phyloP scores from a whole-genome alignment of 345 rosid species.

The Eucalyptus melliodora region DNA sequence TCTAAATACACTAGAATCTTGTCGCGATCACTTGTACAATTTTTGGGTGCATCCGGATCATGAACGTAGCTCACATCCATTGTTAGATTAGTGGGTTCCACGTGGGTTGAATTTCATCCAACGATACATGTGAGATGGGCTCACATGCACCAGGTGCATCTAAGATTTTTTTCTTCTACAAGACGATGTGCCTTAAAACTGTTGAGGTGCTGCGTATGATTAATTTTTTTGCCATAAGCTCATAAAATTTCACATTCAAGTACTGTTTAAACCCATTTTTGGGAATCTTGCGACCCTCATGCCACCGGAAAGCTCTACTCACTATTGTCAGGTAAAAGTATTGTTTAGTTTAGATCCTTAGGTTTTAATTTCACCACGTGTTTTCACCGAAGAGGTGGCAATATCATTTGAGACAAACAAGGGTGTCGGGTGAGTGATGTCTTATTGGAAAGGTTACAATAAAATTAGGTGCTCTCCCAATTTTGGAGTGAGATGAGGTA shows the following conservation, averaged over 20 bases:
- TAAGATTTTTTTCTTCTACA: no score
- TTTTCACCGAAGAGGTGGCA: no score
- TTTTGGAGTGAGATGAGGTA: background rate
- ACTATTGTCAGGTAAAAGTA: background rate
- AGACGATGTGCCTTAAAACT: no score
- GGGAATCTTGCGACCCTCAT: background rate
- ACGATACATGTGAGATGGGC: background rate
- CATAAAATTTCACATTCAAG: background rate
- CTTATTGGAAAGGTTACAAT: background rate
- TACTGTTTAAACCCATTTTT: background rate
- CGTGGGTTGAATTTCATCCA: background rate
- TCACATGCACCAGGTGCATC: accelerated
- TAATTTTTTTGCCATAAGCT: no score
- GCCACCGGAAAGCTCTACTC: background rate
- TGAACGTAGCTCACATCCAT: background rate
- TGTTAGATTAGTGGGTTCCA: background rate
- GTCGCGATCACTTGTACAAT: background rate
- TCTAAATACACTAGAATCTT: background rate
- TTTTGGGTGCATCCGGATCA: accelerated
- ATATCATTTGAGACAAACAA: background rate
- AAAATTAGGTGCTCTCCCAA: background rate
- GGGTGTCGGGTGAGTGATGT: background rate
- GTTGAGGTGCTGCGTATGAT: no score
- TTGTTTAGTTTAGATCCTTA: background rate
- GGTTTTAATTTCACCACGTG: background rate